These are phyloP conservation scores for Fraxinus excelsior DNA, from an alignment of 257 asterid species.

Conservation along the genomic window DNA sequence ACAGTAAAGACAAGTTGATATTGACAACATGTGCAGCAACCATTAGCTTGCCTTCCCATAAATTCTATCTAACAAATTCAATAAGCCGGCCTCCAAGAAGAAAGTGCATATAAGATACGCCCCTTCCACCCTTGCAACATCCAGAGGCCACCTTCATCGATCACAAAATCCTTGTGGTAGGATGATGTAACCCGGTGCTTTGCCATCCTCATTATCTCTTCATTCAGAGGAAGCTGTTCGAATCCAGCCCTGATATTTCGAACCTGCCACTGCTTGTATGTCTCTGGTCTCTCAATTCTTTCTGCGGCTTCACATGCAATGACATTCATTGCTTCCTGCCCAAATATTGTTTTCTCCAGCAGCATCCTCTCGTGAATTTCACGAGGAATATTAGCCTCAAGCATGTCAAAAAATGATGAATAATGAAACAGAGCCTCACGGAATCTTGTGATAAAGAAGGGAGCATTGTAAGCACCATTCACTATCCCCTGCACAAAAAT, in stretches of 20 bases:
- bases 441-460: slow-evolving; percentile 55
- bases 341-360: slow-evolving; percentile 44
- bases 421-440: slow-evolving; percentile 57
- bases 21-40: not conserved
- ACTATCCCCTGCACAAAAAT: slow-evolving; percentile 42
- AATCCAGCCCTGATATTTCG: slow-evolving; percentile 58
- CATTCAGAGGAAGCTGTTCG: slow-evolving; percentile 45
- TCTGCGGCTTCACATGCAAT: slow-evolving; percentile 59
- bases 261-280: slow-evolving; percentile 68
- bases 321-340: slow-evolving; percentile 55
- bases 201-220: slow-evolving; percentile 39
- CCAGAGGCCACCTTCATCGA: slow-evolving; percentile 58
- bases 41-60: not conserved
- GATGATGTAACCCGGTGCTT: slow-evolving; percentile 28
- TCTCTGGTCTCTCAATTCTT: slow-evolving; percentile 57
- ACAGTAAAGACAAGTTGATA: not conserved
- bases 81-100: slow-evolving; percentile 49
- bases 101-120: slow-evolving; percentile 43
- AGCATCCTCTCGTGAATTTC: slow-evolving; percentile 50
- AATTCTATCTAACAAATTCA: not conserved
- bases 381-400: slow-evolving; percentile 49
- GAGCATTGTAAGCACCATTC: slow-evolving; percentile 53
- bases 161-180: slow-evolving; percentile 50
- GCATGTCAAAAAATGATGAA: slow-evolving; percentile 56
- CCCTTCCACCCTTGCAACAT: slow-evolving; percentile 69